phyloP scores from a whole-genome alignment of 352 stramenopile species.

The Albugo laibachii region DNA sequence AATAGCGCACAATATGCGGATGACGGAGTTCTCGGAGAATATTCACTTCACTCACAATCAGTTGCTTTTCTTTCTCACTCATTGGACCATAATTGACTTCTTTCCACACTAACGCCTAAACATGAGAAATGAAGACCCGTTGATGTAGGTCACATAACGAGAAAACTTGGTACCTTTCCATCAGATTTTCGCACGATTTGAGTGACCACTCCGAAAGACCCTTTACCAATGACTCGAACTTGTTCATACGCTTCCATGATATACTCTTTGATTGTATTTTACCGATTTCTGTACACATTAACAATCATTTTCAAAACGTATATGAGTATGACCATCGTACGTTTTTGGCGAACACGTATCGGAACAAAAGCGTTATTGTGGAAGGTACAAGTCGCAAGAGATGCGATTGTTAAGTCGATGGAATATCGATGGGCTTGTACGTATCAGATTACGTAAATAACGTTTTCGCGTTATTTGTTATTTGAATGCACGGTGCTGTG shows the following conservation, averaged over 20 bases:
- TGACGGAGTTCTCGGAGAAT: conserved; percentile 85
- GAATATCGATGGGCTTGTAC: too few species aligned
- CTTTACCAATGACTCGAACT: conserved; percentile 78
- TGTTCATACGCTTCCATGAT: conserved; percentile 78
- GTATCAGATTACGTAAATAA: too few species aligned
- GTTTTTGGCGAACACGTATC: too few species aligned
- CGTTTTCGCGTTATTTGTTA: too few species aligned
- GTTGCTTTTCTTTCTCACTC: conserved; percentile 87
- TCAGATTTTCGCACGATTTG: conserved; percentile 80
- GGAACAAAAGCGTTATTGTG: too few species aligned
- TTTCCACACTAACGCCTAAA: conserved; percentile 82
- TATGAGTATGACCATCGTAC: too few species aligned
- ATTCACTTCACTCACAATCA: conserved; percentile 87
- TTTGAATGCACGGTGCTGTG: too few species aligned
- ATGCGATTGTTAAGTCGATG: too few species aligned
- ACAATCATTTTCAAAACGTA: too few species aligned
- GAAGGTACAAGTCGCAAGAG: too few species aligned
- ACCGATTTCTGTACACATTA: too few species aligned
- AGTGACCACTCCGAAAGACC: conserved; percentile 82
- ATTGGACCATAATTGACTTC: conserved; percentile 85
- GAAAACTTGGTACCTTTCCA: conserved; percentile 29
- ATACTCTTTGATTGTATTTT: too few species aligned
- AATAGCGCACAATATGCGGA: conserved; percentile 85
- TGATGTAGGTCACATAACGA: neutral
- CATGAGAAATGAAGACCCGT: neutral